These are phyloP conservation scores for Aphanoascus verrucosus DNA, from an alignment of 2,329 filamentous ascomycete genomes.

Conservation along the genomic window DNA sequence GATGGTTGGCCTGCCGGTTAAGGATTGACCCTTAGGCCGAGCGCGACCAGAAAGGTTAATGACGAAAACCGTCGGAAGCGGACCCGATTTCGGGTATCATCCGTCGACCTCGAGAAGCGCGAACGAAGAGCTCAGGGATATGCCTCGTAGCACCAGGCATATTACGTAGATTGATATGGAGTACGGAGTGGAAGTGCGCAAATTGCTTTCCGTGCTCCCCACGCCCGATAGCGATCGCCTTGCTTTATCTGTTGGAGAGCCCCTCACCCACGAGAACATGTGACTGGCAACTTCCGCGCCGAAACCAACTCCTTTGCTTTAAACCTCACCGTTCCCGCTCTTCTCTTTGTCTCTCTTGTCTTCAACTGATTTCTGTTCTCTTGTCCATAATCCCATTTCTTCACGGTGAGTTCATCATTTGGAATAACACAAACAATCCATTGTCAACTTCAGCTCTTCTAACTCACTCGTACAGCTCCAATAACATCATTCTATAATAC, in stretches of 20 bases:
- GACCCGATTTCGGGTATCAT: not conserved
- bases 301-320: slow-evolving; percentile 7
- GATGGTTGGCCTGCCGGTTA: not conserved
- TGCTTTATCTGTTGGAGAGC: slow-evolving; percentile 3
- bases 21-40: not conserved
- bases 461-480: slow-evolving; percentile 1
- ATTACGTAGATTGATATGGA: not conserved
- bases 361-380: slow-evolving; percentile 5
- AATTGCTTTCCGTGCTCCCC: not conserved
- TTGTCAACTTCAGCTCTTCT: not conserved
- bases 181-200: no score
- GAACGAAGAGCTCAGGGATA: not conserved
- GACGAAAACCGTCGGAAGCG: not conserved
- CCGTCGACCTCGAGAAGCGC: not conserved
- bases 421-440: not conserved
- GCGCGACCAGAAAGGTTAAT: not conserved
- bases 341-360: slow-evolving; percentile 7
- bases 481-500: slow-evolving; percentile 5
- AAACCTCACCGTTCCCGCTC: slow-evolving; percentile 10
- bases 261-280: slow-evolving; percentile 6
- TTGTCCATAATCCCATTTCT: slow-evolving; percentile 3
- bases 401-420: slow-evolving; percentile 2
- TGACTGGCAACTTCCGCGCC: slow-evolving; percentile 12
- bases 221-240: not conserved
- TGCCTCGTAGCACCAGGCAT: not conserved